These are phyloP conservation scores for Fusarium sp. DNA, from an alignment of 2,329 filamentous ascomycete species.

Conservation along the genomic window DNA sequence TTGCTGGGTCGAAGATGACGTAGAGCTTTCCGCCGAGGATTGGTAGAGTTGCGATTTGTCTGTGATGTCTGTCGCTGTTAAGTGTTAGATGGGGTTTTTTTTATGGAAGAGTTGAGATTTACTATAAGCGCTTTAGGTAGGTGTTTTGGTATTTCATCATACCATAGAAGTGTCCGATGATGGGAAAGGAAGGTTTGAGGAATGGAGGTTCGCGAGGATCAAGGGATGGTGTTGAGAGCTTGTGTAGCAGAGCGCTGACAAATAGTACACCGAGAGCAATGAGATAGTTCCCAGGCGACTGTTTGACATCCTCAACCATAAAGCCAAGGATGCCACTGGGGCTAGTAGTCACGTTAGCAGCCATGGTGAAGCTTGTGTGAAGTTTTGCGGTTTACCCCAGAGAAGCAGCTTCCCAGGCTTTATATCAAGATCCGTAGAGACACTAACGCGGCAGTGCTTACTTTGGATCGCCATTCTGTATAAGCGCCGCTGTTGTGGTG, in stretches of 20 bases:
- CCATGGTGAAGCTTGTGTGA: neutral
- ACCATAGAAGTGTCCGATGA: conserved; percentile 56
- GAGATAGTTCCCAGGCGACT: conserved; percentile 20
- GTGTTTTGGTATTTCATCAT: conserved; percentile 41
- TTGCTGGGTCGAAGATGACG: conserved; percentile 54
- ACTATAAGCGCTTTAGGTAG: conserved; percentile 36
- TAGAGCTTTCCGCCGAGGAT: conserved; percentile 59
- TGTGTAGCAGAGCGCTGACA: neutral
- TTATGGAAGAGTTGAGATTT: neutral
- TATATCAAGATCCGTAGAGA: neutral
- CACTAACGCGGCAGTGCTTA: neutral
- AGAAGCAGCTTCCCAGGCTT: neutral
- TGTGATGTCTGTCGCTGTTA: conserved; percentile 24
- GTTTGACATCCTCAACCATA: conserved; percentile 4
- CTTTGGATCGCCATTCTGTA: accelerated
- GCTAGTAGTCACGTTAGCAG: neutral
- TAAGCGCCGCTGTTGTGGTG: neutral
- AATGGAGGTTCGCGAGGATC: conserved; percentile 24
- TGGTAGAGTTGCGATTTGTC: conserved; percentile 57
- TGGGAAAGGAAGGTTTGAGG: conserved; percentile 16
- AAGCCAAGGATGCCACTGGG: conserved; percentile 1
- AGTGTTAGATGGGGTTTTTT: too few species aligned
- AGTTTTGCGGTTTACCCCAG: too few species aligned
- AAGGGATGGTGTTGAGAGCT: conserved; percentile 8
- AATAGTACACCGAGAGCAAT: neutral